These are phyloP conservation scores for Xylariales sp. DNA, from an alignment of 2,329 filamentous ascomycete species.

Conservation along the genomic window DNA sequence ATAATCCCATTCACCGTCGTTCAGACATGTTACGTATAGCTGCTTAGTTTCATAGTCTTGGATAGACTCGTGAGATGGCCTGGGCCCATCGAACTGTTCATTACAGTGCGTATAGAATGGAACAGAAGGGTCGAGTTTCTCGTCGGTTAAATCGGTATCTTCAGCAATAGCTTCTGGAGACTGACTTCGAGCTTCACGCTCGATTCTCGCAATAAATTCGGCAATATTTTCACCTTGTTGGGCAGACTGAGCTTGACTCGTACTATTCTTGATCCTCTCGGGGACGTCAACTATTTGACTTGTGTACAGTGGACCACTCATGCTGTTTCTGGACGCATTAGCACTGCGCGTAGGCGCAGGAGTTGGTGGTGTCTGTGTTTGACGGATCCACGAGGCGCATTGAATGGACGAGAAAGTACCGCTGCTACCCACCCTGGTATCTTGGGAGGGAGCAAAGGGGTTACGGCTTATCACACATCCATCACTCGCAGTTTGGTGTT, in stretches of 20 bases:
- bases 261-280: no score
- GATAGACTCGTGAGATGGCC: no score
- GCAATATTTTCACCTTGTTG: slow-evolving; percentile 19
- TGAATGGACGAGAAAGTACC: slow-evolving; percentile 12
- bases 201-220: slow-evolving; percentile 31
- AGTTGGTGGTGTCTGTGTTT: slow-evolving; percentile 14
- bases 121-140: no score
- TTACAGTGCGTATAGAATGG: no score
- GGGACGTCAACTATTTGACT: slow-evolving; percentile 10
- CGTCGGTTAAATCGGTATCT: no score
- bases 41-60: no score
- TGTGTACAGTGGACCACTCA: slow-evolving; percentile 15
- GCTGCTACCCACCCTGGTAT: not conserved
- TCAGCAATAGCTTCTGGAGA: no score
- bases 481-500: not conserved
- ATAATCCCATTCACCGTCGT: no score
- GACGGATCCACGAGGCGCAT: slow-evolving; percentile 22
- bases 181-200: slow-evolving; percentile 19
- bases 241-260: not conserved
- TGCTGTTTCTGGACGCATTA: slow-evolving; percentile 13
- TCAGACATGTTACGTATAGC: no score
- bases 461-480: no score
- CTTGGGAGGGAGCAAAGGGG: no score
- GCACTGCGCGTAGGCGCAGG: slow-evolving; percentile 9
- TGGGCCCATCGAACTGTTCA: no score